Evolutionary conservation across 768 basidiomycete genomes (phyloP).

Genomic region (Phylloporus sp.): DNA sequence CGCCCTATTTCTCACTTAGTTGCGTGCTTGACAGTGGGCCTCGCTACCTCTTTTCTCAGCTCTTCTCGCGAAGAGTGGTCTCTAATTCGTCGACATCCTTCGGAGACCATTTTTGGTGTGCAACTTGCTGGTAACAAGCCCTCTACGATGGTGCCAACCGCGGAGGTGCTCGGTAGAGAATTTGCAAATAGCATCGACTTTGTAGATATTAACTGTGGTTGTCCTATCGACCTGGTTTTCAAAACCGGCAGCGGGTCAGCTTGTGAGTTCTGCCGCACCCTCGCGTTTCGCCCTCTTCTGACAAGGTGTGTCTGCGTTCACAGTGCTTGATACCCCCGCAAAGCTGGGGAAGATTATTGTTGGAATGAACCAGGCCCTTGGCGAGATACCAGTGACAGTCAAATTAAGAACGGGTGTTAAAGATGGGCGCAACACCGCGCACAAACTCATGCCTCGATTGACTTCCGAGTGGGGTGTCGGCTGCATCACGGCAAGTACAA

Average conservation of each 20-base stretch:
- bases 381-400: conserved; percentile 87
- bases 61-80: conserved; percentile 97
- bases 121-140: conserved; percentile 92
- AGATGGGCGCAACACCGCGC: conserved; percentile 79
- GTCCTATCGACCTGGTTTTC: conserved; percentile 96
- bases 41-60: conserved; percentile 83
- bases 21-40: conserved; percentile 63
- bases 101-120: conserved; percentile 83
- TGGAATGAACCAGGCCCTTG: conserved; percentile 89
- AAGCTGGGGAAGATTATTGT: conserved; percentile 83
- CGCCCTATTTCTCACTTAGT: background rate
- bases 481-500: conserved; percentile 39
- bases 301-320: background rate
- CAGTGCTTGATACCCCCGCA: conserved; percentile 79
- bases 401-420: conserved; percentile 93
- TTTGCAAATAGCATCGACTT: conserved; percentile 72
- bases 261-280: conserved; percentile 46
- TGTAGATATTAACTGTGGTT: conserved; percentile 94
- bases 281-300: background rate
- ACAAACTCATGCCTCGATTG: conserved; percentile 86
- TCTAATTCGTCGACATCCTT: conserved; percentile 82
- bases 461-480: conserved; percentile 46
- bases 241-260: conserved; percentile 88
- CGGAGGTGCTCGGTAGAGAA: conserved; percentile 76
- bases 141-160: conserved; percentile 67